Evolutionary conservation across 164 flowering plant genomes (phyloP).

Genomic region (Magnolia sinica): DNA sequence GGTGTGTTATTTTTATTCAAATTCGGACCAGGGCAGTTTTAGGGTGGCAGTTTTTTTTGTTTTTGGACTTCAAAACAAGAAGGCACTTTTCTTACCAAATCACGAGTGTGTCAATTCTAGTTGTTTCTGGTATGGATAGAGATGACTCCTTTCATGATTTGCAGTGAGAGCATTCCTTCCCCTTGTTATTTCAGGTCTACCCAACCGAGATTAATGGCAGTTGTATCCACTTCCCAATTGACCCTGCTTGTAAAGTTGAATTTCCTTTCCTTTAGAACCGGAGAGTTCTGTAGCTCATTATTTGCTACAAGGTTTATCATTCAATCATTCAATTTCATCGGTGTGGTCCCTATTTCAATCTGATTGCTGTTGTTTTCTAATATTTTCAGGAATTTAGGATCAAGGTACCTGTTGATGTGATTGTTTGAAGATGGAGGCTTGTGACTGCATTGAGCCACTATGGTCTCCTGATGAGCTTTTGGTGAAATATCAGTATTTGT

Average conservation of each 20-base stretch:
- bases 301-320: not conserved
- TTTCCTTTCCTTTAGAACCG: not conserved
- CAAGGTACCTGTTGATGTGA: conserved; percentile 12
- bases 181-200: not conserved
- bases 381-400: conserved; percentile 25
- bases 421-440: conserved; percentile 44
- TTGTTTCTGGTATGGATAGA: not conserved
- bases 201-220: not conserved
- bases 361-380: not conserved
- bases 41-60: not conserved
- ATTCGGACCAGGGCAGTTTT: not conserved
- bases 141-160: not conserved
- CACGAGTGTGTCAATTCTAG: too few species aligned
- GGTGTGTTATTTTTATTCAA: not conserved
- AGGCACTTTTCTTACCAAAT: too few species aligned
- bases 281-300: not conserved
- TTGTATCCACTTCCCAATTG: not conserved
- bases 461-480: conserved; percentile 58
- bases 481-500: conserved; percentile 63
- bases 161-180: not conserved
- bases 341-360: not conserved
- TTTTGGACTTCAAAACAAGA: not conserved
- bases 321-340: not conserved
- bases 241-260: not conserved
- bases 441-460: conserved; percentile 60